Evolutionary conservation across 257 asterid species (phyloP), one percentile per base, ranked within the genome.

Genomic region (Salvia splendens): DNA sequence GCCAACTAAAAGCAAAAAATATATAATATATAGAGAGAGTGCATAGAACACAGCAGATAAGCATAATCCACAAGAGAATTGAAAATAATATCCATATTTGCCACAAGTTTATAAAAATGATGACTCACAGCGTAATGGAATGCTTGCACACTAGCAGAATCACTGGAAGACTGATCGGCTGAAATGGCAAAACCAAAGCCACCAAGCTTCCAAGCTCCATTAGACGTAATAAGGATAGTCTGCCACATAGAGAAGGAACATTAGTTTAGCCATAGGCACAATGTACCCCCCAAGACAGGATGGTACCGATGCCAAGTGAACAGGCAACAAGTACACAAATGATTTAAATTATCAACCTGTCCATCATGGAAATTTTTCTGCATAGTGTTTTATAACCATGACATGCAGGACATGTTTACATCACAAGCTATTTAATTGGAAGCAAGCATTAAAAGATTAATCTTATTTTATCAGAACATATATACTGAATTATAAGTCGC

Each of bases 121-220:
- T 69, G 72, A 88, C 99, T 94, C 84, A 94, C 99, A 83, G 96
- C 88, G 82, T 94, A 94, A 73, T 94, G 97, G 78, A 94, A 94
- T 65, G 92, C 80, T 79, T 84, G 96, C 67, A 70, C 28, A 76
- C 73, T 65, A 14, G 89, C 67, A 68, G 87, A 80, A 83, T 87
- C 95, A 72, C 69, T 60, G 57, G 95, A 75, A 65, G 91, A 64
- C 77, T 85, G 95, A 76, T 90, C 95, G 3, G 77, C 65, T 63
- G 99, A 75, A 72, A 84, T 76, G 55, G 97, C 80, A 76, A 94
- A 94, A 75, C 97, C 95, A 85, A 94, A 91, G 62, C 97, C 97
- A 69, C 96, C 91, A 72, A 91, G 96, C 78, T 91, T 94, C 99
- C 99, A 94, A 76, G 97, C 99, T 69, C 99, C 99, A 84, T 83